Evolutionary conservation across 352 stramenopile genomes (phyloP).

Genomic region (Phytophthora hibernalis): DNA sequence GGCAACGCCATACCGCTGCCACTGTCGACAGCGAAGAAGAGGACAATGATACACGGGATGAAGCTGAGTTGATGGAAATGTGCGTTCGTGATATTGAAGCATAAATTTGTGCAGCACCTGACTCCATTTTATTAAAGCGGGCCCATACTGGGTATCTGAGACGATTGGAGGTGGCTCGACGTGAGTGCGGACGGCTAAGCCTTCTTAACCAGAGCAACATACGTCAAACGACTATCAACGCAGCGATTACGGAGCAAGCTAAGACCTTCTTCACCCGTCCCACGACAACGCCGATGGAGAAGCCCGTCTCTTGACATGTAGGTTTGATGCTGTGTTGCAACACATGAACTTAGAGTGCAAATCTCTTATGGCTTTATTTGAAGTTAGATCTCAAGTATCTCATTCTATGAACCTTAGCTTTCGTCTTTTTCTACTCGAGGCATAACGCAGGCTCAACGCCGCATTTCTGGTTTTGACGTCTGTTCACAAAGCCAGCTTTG

Average conservation of each 20-base stretch:
- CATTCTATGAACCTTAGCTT: no score
- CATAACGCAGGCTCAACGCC: no score
- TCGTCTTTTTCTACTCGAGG: no score
- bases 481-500: not conserved
- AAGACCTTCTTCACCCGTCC: no score
- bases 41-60: not conserved
- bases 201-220: not conserved
- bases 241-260: no score
- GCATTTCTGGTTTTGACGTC: not conserved
- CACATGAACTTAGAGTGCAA: no score
- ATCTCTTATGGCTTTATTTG: no score
- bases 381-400: no score
- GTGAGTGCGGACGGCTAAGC: not conserved
- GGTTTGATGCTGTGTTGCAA: no score
- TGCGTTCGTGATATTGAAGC: not conserved
- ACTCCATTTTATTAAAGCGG: not conserved
- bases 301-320: no score
- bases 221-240: not conserved
- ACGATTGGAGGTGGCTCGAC: not conserved
- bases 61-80: not conserved
- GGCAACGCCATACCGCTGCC: no score
- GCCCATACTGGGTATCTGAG: not conserved
- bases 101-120: not conserved
- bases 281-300: no score
- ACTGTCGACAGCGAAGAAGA: not conserved